Evolutionary conservation across 768 basidiomycete genomes (phyloP), one percentile per base, ranked within the genome.

Genomic region (Leucosporidium scottii): DNA sequence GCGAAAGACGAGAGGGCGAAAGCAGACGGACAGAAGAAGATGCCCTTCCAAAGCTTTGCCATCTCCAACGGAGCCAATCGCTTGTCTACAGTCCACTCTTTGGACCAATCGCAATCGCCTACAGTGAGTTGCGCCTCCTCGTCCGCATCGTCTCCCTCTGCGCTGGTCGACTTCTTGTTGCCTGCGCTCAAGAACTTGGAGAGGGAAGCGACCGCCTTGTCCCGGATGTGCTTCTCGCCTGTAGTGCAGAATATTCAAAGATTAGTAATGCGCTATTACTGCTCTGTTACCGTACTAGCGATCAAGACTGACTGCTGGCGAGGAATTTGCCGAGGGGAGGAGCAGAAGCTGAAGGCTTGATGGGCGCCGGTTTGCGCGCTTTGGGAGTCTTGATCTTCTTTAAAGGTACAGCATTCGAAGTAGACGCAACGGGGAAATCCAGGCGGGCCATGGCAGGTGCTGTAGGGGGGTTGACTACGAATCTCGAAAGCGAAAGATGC

Each of bases 11-110:
- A 47, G 17, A 15, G 61, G 48, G n/a, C 5, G 3, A 55, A 55
- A 25, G 12, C 5, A 44, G 8, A 78, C 86, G 71, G 70, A 92
- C 93, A 96, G 78, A 94, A 99, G 78, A 94, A 99, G 60, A 98
- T 84, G 0, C 93, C 94, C 78, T 99, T 97, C 94, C 94, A 98
- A 36, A 98, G 78, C 78, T 93, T 94, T 69, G 85, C 83, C 86
- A 96, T 87, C 75, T 97, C 93, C 34, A 81, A 66, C 65, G 87
- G 85, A 21, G 87, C 79, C 36, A 94, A 78, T 23, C 69, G 49
- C 28, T 78, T 82, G 80, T 86, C 81, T 66, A 81, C 81, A 13
- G 78, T 77, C 56, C 83, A 81, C 73, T 85, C 83, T 2, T 59
- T 69, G 44, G 73, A 73, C 69, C 72, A 73, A 31, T 72, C 50